phyloP scores from a whole-genome alignment of 1,284 basidiomycete genomes.

The Cryptococcus amylolentus region DNA sequence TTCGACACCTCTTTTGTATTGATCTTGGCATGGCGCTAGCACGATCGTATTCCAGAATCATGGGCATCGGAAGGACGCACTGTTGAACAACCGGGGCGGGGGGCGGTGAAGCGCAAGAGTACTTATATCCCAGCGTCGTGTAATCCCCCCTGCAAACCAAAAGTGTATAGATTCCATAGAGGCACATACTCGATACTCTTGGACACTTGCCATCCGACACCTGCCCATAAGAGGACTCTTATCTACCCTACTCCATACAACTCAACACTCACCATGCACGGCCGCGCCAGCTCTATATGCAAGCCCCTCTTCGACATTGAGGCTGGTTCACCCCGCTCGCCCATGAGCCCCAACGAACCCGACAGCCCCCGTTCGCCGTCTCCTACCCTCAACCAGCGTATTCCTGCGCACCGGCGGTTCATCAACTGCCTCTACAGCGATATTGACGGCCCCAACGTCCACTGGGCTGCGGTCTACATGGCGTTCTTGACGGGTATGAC shows the following conservation, averaged over 20 bases:
- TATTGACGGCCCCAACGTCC: neutral
- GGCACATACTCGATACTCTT: neutral
- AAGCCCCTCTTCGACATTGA: slow-evolving; percentile 7
- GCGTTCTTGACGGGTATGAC: slow-evolving; percentile 85
- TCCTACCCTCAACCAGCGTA: slow-evolving; percentile 4
- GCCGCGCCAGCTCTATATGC: slow-evolving; percentile 3
- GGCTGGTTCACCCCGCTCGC: neutral
- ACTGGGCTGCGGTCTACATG: slow-evolving; percentile 58
- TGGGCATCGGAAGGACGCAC: neutral
- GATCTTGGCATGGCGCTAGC: neutral
- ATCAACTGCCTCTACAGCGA: slow-evolving; percentile 3
- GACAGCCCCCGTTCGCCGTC: slow-evolving; percentile 4
- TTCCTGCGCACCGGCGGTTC: slow-evolving; percentile 7
- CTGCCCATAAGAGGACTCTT: neutral
- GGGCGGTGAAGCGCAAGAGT: neutral
- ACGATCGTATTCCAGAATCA: neutral
- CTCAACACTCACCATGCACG: slow-evolving; percentile 1
- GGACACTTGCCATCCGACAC: neutral
- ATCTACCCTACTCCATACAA: neutral
- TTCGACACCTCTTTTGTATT: neutral
- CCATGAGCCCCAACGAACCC: neutral
- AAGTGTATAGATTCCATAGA: neutral
- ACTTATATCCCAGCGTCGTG: too few relatives aligned
- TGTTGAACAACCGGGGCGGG: neutral
- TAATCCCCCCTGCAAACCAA: too few relatives aligned